phyloP scores from a whole-genome alignment of 2,329 filamentous ascomycete species.

The Aureobasidium sp. region DNA sequence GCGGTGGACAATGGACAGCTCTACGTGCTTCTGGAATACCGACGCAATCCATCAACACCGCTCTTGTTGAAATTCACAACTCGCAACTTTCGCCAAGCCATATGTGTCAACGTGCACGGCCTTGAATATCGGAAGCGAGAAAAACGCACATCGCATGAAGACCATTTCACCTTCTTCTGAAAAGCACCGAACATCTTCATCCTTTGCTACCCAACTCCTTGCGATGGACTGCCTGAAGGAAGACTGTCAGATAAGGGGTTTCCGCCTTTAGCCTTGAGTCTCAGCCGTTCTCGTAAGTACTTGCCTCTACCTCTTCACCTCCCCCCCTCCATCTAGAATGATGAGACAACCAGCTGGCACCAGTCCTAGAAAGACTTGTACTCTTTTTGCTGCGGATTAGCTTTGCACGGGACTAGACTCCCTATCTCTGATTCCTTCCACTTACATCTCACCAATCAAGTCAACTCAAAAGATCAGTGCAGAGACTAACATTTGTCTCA shows the following conservation, averaged over 20 bases:
- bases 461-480: background rate
- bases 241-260: no score
- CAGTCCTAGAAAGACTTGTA: constrained; percentile 59
- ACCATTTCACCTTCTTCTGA: background rate
- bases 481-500: constrained; percentile 7
- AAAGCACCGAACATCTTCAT: background rate
- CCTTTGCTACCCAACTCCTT: background rate
- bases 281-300: background rate
- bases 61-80: background rate
- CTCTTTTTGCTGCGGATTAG: constrained; percentile 56
- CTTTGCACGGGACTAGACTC: constrained; percentile 28
- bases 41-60: background rate
- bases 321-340: background rate
- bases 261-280: background rate
- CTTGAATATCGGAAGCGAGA: constrained; percentile 3
- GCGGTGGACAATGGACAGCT: background rate
- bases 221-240: background rate
- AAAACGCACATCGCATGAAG: constrained; percentile 2
- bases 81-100: background rate
- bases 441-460: background rate
- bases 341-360: constrained; percentile 49
- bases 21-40: no score
- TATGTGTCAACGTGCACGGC: constrained; percentile 1
- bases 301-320: background rate
- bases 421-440: background rate